phyloP scores from a whole-genome alignment of 495 filamentous ascomycete genomes.

The Penicillium parvum region DNA sequence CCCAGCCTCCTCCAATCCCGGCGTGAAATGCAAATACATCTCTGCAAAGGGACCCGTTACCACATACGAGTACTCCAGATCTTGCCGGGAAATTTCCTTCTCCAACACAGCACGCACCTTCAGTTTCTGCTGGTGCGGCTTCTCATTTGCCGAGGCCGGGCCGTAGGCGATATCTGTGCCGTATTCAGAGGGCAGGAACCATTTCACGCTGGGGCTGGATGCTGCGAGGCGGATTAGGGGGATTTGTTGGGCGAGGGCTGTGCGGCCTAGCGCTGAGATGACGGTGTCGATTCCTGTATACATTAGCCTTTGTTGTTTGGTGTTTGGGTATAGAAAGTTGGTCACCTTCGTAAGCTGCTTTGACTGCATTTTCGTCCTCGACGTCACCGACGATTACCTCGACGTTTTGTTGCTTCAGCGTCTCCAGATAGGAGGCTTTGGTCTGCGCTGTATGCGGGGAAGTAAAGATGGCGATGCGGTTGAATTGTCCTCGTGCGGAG shows the following conservation, averaged over 20 bases:
- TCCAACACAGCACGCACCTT: slow-evolving; percentile 58
- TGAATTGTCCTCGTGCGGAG: slow-evolving; percentile 47
- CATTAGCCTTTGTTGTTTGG: background rate
- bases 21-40: slow-evolving; percentile 49
- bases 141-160: slow-evolving; percentile 53
- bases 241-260: slow-evolving; percentile 53
- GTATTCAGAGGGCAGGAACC: slow-evolving; percentile 70
- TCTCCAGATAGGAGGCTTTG: slow-evolving; percentile 32
- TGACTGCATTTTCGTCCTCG: slow-evolving; percentile 46
- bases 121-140: slow-evolving; percentile 67
- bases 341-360: slow-evolving; percentile 48
- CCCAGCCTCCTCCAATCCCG: slow-evolving; percentile 33
- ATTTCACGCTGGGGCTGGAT: slow-evolving; percentile 49
- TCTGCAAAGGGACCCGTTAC: slow-evolving; percentile 67
- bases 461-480: slow-evolving; percentile 59
- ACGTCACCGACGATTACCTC: slow-evolving; percentile 59
- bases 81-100: slow-evolving; percentile 29
- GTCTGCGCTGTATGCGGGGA: slow-evolving; percentile 46
- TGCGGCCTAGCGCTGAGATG: slow-evolving; percentile 60
- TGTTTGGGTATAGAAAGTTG: background rate
- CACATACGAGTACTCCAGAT: slow-evolving; percentile 61
- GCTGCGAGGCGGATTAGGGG: slow-evolving; percentile 56
- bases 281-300: slow-evolving; percentile 55
- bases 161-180: slow-evolving; percentile 71
- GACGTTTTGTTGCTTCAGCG: slow-evolving; percentile 46